A percentile compares a stretch with the other conserved stretches of the same genome.
These are phyloP conservation scores for Lactifluus piperatus DNA, from an alignment of 768 basidiomycete genomes.

Conservation along the genomic window DNA sequence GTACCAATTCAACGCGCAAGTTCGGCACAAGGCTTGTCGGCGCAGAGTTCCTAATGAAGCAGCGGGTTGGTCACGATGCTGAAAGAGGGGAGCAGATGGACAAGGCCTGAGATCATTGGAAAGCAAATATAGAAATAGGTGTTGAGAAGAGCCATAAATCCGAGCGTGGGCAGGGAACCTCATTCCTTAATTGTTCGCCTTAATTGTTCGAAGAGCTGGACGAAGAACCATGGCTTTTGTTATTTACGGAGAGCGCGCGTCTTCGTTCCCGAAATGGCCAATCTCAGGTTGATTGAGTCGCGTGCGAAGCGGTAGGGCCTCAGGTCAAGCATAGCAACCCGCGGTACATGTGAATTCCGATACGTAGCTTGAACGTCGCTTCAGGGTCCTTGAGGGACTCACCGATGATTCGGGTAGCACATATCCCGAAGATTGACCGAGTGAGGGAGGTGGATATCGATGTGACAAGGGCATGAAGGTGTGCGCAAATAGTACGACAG, in stretches of 20 bases:
- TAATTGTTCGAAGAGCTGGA: not conserved
- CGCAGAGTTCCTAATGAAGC: not conserved
- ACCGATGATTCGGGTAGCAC: no score
- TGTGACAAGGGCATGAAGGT: no score
- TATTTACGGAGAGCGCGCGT: not conserved
- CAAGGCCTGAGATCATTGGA: not conserved
- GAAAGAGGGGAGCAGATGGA: no score
- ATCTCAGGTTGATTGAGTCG: not conserved
- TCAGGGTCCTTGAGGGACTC: no score
- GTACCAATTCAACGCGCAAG: not conserved
- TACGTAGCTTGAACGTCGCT: not conserved
- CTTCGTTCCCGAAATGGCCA: not conserved
- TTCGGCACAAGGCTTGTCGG: not conserved
- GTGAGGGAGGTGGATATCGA: no score
- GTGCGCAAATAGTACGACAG: no score
- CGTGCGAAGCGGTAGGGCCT: no score
- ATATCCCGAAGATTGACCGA: no score
- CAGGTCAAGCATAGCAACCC: no score
- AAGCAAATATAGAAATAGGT: not conserved
- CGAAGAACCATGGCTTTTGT: not conserved
- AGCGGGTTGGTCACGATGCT: no score
- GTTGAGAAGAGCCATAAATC: not conserved
- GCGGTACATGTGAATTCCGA: not conserved
- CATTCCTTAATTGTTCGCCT: not conserved
- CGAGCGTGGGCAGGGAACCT: not conserved